A percentile compares a stretch with the other conserved stretches of the same genome.
Conservation (phyloP, 352 stramenopile species). For the Globisporangium abappressorium region DNA sequence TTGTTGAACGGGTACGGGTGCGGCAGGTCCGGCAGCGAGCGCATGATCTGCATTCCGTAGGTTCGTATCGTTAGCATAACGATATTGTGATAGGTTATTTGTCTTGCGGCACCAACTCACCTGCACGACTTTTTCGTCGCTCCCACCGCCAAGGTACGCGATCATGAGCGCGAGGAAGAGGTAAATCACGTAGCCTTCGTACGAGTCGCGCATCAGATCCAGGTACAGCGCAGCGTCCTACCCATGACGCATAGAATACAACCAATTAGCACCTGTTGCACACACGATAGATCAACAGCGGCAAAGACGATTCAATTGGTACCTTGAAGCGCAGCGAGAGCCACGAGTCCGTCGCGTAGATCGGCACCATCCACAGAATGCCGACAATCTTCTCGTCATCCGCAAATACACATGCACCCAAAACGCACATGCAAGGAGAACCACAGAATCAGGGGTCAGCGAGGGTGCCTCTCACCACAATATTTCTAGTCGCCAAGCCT, state of each 20-base stretch:
- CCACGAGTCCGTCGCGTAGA: slow-evolving; percentile 97
- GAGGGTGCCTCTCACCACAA: background rate
- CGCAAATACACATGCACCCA: slow-evolving; percentile 24
- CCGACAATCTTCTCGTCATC: slow-evolving; percentile 88
- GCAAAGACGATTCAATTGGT: background rate
- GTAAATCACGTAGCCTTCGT: slow-evolving; percentile 98
- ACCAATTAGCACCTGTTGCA: too few relatives aligned
- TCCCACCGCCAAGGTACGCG: slow-evolving; percentile 91
- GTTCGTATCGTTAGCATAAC: slow-evolving; percentile 2
- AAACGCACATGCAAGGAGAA: background rate
- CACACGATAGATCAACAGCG: too few relatives aligned
- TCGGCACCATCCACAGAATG: slow-evolving; percentile 98
- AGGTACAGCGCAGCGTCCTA: slow-evolving; percentile 87
- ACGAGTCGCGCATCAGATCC: slow-evolving; percentile 95
- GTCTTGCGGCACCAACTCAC: slow-evolving; percentile 20
- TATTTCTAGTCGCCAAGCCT: background rate
- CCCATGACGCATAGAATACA: background rate
- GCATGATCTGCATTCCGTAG: slow-evolving; percentile 29
- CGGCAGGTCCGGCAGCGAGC: slow-evolving; percentile 53
- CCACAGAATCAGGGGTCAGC: background rate
- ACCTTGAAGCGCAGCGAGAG: slow-evolving; percentile 95
- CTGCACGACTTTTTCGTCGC: slow-evolving; percentile 80
- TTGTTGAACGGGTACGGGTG: slow-evolving; percentile 77
- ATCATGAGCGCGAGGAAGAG: slow-evolving; percentile 97
- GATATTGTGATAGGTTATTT: too few relatives aligned